Percentiles rank a stretch among this genome's conserved stretches.
phyloP scores from a whole-genome alignment of 495 filamentous ascomycete species.

The Penicillium goetzii region DNA sequence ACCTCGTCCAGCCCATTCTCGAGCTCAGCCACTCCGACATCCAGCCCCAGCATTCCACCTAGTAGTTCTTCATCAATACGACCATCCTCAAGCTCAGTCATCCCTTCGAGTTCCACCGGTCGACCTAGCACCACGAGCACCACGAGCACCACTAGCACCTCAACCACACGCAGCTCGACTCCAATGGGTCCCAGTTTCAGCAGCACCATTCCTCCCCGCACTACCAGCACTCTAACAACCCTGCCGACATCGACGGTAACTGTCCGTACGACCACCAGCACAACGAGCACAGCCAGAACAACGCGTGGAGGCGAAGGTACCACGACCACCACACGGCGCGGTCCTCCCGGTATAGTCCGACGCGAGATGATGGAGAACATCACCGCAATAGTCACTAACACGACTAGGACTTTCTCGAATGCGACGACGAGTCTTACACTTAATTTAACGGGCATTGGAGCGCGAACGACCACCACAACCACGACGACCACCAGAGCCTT shows the following conservation, averaged over 20 bases:
- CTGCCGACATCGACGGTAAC: not conserved
- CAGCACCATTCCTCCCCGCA: not conserved
- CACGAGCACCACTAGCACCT: not conserved
- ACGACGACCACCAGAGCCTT: conserved; percentile 1
- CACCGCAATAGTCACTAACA: conserved; percentile 18
- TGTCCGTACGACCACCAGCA: not conserved
- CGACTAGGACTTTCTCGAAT: conserved; percentile 7
- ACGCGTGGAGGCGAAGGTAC: not conserved
- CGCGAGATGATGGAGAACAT: conserved; percentile 11
- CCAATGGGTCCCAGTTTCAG: not conserved
- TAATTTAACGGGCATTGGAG: not conserved
- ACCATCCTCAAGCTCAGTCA: not conserved
- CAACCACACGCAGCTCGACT: conserved; percentile 6
- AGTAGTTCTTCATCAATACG: not conserved
- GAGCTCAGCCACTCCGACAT: not conserved
- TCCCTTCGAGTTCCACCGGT: not conserved
- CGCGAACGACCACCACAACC: not conserved
- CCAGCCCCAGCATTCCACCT: conserved; percentile 6
- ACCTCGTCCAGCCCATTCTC: not conserved
- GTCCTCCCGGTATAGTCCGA: conserved; percentile 14
- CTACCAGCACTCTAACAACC: not conserved
- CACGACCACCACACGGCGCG: not conserved
- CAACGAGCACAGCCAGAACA: too few species aligned
- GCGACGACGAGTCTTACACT: not conserved
- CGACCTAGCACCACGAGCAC: not conserved